Evolutionary conservation across 345 rosid genomes (phyloP).

Genomic region (Rhizophora mangle): DNA sequence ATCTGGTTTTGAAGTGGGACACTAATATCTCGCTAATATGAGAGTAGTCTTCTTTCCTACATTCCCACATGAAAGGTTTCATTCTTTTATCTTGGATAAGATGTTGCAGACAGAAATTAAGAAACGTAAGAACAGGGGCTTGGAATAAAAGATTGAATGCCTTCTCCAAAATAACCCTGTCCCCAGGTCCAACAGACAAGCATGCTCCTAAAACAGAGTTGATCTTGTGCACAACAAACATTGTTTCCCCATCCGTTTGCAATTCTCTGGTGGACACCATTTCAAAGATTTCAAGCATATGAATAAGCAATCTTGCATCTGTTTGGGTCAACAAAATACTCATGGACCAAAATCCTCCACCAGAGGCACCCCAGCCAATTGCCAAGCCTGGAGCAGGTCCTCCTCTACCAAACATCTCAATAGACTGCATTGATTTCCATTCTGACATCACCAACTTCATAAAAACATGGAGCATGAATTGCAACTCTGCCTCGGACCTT

Average conservation of each 20-base stretch:
- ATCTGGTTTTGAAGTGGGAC: constrained; percentile 66
- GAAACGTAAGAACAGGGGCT: constrained; percentile 48
- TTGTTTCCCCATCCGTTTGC: constrained; percentile 33
- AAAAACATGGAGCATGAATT: constrained; percentile 43
- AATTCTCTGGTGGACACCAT: constrained; percentile 17
- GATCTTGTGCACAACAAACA: constrained; percentile 33
- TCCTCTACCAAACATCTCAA: constrained; percentile 82
- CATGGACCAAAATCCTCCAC: constrained; percentile 87
- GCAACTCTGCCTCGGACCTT: constrained; percentile 48
- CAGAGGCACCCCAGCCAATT: constrained; percentile 88
- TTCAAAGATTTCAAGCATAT: constrained; percentile 50
- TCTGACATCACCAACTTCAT: constrained; percentile 46
- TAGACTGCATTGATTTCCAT: constrained; percentile 58
- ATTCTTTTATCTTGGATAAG: constrained; percentile 40
- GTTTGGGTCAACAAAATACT: constrained; percentile 61
- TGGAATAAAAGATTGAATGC: constrained; percentile 59
- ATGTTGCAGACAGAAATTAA: constrained; percentile 36
- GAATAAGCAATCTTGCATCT: constrained; percentile 52
- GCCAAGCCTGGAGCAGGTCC: constrained; percentile 93
- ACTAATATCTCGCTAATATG: constrained; percentile 45
- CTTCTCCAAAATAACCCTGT: constrained; percentile 51
- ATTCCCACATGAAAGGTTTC: constrained; percentile 41
- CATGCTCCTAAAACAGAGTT: constrained; percentile 56
- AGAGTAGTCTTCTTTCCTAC: constrained; percentile 47
- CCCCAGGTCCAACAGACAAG: constrained; percentile 67